These are phyloP conservation scores for Saccharomyces hybrid DNA, from an alignment of 1,139 yeast species.

Conservation along the genomic window DNA sequence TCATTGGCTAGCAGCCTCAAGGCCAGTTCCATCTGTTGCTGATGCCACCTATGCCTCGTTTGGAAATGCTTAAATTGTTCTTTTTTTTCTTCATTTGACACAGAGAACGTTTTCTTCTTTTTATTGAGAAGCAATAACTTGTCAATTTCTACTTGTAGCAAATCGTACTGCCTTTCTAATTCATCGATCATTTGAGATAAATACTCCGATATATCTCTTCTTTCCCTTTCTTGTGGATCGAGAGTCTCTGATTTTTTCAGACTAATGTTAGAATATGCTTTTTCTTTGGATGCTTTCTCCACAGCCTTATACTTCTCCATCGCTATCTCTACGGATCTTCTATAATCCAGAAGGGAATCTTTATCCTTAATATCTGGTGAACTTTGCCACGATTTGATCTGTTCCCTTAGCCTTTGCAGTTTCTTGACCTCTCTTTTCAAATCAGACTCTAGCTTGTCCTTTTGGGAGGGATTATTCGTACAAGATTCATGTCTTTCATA, in stretches of 20 bases:
- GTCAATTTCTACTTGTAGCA: constrained; percentile 54
- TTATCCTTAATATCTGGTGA: constrained; percentile 67
- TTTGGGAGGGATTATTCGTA: constrained; percentile 56
- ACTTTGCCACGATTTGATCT: constrained; percentile 70
- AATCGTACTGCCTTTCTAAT: constrained; percentile 54
- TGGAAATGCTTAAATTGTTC: constrained; percentile 38
- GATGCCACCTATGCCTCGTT: constrained; percentile 48
- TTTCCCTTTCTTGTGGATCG: constrained; percentile 52
- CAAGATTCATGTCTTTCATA: constrained; percentile 61
- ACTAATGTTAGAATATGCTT: constrained; percentile 62
- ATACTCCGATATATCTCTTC: constrained; percentile 53
- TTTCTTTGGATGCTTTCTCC: constrained; percentile 66
- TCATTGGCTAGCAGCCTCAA: constrained; percentile 60
- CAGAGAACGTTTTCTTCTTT: constrained; percentile 43
- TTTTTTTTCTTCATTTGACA: constrained; percentile 50
- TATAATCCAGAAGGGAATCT: constrained; percentile 49
- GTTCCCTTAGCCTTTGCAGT: constrained; percentile 66
- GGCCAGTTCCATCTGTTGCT: constrained; percentile 55
- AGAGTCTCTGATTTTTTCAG: constrained; percentile 47
- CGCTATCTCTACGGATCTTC: constrained; percentile 64
- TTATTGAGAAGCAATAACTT: constrained; percentile 35
- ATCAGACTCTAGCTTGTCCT: constrained; percentile 64
- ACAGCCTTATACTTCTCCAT: constrained; percentile 78
- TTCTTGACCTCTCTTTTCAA: constrained; percentile 70
- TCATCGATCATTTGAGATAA: constrained; percentile 56